Conservation (phyloP, 371 early-diverging fungal species). For the Mucor plumbeus region DNA sequence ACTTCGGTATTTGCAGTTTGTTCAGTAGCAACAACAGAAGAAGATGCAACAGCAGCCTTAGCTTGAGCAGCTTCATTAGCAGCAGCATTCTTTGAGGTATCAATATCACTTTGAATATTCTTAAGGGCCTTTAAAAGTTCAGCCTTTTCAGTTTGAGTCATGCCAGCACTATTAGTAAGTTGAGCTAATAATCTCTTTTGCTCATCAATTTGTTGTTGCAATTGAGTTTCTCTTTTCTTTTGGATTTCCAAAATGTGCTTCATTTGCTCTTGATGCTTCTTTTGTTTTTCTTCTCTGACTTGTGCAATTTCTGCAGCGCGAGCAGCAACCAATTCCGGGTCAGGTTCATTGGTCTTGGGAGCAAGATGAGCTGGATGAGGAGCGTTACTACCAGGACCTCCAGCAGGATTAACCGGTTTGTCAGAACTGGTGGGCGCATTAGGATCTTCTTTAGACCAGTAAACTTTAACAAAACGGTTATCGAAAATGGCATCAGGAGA, state of each 20-base stretch:
- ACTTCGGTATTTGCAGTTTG: background rate
- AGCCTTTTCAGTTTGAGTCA: conserved; percentile 58
- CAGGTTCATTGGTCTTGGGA: conserved; percentile 40
- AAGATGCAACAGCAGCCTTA: background rate
- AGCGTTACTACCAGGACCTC: background rate
- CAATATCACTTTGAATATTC: conserved; percentile 40
- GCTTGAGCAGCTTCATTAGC: conserved; percentile 5
- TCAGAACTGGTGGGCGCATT: conserved; percentile 5
- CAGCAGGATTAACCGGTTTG: background rate
- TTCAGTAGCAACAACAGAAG: background rate
- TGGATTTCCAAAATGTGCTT: conserved; percentile 62
- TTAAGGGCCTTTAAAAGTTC: conserved; percentile 54
- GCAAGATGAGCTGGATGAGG: conserved; percentile 18
- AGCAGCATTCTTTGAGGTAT: conserved; percentile 29
- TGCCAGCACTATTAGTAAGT: conserved; percentile 52
- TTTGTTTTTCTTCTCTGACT: conserved; percentile 42
- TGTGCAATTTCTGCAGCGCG: conserved; percentile 52
- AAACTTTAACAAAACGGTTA: conserved; percentile 90
- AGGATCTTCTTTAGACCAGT: conserved; percentile 62
- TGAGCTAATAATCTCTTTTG: conserved; percentile 66
- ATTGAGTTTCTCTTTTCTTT: conserved; percentile 61
- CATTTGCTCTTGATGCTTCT: conserved; percentile 58
- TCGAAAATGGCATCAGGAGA: conserved; percentile 86
- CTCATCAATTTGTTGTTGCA: conserved; percentile 66
- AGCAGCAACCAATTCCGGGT: conserved; percentile 51